Conservation (phyloP, 768 basidiomycete species). For the Coprinellus micaceus region DNA sequence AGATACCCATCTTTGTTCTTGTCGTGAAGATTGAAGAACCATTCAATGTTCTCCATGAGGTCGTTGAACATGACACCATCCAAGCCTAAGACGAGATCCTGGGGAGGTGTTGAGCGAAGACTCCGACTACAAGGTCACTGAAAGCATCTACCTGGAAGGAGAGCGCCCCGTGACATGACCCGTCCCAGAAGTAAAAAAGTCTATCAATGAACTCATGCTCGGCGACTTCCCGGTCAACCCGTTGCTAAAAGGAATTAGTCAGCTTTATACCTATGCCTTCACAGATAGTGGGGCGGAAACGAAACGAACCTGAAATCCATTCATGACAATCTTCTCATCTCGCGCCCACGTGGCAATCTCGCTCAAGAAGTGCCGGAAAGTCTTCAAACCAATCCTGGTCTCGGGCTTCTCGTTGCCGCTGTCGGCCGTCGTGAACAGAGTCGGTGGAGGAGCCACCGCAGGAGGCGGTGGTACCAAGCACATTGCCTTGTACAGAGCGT, state of each 20-base stretch:
- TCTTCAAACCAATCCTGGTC: conserved; percentile 79
- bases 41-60: conserved; percentile 97
- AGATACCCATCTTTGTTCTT: conserved; percentile 94
- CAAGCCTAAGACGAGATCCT: conserved; percentile 88
- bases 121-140: neutral
- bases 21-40: conserved; percentile 96
- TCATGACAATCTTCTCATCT: conserved; percentile 87
- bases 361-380: conserved; percentile 86
- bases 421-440: conserved; percentile 55
- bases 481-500: conserved; percentile 83
- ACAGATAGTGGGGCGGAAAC: too few species aligned
- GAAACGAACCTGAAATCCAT: conserved; percentile 75
- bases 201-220: conserved; percentile 96
- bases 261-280: too few species aligned
- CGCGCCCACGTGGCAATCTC: conserved; percentile 95
- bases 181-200: conserved; percentile 95
- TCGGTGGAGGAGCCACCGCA: conserved; percentile 41
- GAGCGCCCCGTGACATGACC: conserved; percentile 71
- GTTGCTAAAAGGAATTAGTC: conserved; percentile 52
- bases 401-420: conserved; percentile 76
- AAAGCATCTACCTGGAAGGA: conserved; percentile 73
- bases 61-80: conserved; percentile 94
- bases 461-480: conserved; percentile 71
- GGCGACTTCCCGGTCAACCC: conserved; percentile 84
- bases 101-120: conserved; percentile 5